phyloP scores from a whole-genome alignment of 2,329 filamentous ascomycete genomes.

The Madurella fahalii region DNA sequence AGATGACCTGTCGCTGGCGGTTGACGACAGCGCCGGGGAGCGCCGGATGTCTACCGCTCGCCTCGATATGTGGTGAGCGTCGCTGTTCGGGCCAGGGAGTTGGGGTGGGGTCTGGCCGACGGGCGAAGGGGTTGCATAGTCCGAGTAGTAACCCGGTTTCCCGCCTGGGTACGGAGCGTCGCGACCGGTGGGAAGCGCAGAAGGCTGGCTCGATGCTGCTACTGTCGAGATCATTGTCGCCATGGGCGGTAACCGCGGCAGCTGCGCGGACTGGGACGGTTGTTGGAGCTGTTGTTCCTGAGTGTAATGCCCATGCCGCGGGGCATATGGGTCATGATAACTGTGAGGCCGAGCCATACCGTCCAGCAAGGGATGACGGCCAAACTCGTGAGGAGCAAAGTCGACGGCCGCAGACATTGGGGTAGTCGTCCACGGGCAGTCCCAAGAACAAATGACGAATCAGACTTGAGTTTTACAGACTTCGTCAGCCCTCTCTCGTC shows the following conservation, averaged over 20 bases:
- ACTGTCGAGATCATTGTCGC: slow-evolving; percentile 26
- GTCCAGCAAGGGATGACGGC: slow-evolving; percentile 32
- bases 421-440: slow-evolving; percentile 17
- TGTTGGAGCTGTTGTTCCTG: slow-evolving; percentile 25
- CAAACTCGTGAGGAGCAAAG: slow-evolving; percentile 29
- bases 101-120: slow-evolving; percentile 31
- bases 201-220: slow-evolving; percentile 15
- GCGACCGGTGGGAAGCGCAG: slow-evolving; percentile 20
- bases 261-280: slow-evolving; percentile 16
- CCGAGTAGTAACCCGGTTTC: slow-evolving; percentile 26
- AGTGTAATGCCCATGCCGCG: slow-evolving; percentile 28
- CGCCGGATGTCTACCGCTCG: slow-evolving; percentile 25
- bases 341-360: slow-evolving; percentile 35
- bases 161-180: slow-evolving; percentile 21
- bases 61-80: slow-evolving; percentile 22
- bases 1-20: slow-evolving; percentile 28
- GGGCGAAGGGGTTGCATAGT: slow-evolving; percentile 32
- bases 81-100: slow-evolving; percentile 24
- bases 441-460: not conserved
- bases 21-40: slow-evolving; percentile 28
- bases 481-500: slow-evolving; percentile 17
- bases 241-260: slow-evolving; percentile 27
- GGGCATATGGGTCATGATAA: slow-evolving; percentile 31
- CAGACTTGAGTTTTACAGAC: slow-evolving; percentile 7
- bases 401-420: slow-evolving; percentile 34